Percentiles rank a stretch among this genome's conserved stretches.
These are phyloP conservation scores for Penicillium olsonii DNA, from an alignment of 2,329 filamentous ascomycete species.

Conservation along the genomic window DNA sequence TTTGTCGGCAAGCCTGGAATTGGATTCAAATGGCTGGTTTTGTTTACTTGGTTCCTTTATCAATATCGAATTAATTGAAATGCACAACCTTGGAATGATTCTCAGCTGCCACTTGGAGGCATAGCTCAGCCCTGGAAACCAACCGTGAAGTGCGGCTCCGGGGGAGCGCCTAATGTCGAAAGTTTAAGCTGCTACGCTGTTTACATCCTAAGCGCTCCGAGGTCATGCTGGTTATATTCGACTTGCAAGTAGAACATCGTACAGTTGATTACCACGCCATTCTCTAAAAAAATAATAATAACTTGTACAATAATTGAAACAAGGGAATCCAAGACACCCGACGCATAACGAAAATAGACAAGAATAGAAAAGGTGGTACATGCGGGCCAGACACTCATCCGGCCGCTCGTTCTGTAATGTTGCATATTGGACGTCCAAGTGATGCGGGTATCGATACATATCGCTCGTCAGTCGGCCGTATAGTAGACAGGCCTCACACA, in stretches of 20 bases:
- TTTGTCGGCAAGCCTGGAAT: too few relatives aligned
- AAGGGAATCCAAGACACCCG: not conserved
- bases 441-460: conserved; percentile 28
- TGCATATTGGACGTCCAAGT: conserved; percentile 9
- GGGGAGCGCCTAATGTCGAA: too few relatives aligned
- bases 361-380: conserved; percentile 6
- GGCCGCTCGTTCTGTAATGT: not conserved
- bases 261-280: conserved; percentile 1
- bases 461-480: conserved; percentile 19
- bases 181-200: too few relatives aligned
- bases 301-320: not conserved
- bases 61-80: too few relatives aligned
- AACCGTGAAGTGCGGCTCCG: too few relatives aligned
- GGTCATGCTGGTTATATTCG: too few relatives aligned
- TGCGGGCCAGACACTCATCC: conserved; percentile 1
- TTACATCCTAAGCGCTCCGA: too few relatives aligned
- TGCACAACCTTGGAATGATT: too few relatives aligned
- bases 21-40: too few relatives aligned
- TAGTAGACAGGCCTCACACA: not conserved
- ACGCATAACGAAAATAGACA: conserved; percentile 1
- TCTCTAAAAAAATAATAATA: not conserved
- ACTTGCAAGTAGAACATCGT: not conserved
- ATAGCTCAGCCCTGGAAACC: too few relatives aligned
- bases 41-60: too few relatives aligned
- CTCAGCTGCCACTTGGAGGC: too few relatives aligned